These are phyloP conservation scores for Harringtonia aguacate DNA, from an alignment of 2,329 filamentous ascomycete species.

Conservation along the genomic window DNA sequence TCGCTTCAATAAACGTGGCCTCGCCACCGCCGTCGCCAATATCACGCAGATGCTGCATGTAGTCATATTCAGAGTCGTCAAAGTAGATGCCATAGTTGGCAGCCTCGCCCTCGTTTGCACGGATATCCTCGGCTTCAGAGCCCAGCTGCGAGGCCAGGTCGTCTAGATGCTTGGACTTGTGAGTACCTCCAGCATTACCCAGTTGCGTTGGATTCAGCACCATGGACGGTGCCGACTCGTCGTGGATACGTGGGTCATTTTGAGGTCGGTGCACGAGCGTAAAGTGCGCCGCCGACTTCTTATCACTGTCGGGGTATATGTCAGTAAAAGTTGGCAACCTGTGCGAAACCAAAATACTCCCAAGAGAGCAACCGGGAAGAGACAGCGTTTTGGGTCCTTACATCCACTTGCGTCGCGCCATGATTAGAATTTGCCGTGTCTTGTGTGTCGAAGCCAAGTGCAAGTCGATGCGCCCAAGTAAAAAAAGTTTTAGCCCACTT, in stretches of 20 bases:
- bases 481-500: not conserved
- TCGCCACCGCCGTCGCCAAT: conserved; percentile 65
- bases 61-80: conserved; percentile 94
- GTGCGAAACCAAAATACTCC: not conserved
- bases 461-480: too few relatives aligned
- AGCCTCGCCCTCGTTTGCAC: conserved; percentile 90
- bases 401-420: conserved; percentile 20
- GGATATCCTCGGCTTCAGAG: conserved; percentile 51
- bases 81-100: conserved; percentile 89
- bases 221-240: conserved; percentile 78
- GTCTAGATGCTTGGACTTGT: conserved; percentile 54
- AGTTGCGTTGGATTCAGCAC: conserved; percentile 63
- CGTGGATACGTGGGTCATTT: conserved; percentile 94
- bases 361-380: too few relatives aligned
- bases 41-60: conserved; percentile 97
- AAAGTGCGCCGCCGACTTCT: conserved; percentile 88
- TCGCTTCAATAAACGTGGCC: conserved; percentile 74
- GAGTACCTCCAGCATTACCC: conserved; percentile 35
- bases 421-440: too few relatives aligned
- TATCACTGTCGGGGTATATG: conserved; percentile 44
- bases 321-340: conserved; percentile 11
- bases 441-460: too few relatives aligned
- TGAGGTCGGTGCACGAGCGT: conserved; percentile 91
- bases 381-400: conserved; percentile 16
- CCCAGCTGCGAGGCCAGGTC: conserved; percentile 73